Evolutionary conservation across 2,329 filamentous ascomycete species (phyloP), one percentile per base, ranked within the genome.

Genomic region (Nigrospora oryzae): DNA sequence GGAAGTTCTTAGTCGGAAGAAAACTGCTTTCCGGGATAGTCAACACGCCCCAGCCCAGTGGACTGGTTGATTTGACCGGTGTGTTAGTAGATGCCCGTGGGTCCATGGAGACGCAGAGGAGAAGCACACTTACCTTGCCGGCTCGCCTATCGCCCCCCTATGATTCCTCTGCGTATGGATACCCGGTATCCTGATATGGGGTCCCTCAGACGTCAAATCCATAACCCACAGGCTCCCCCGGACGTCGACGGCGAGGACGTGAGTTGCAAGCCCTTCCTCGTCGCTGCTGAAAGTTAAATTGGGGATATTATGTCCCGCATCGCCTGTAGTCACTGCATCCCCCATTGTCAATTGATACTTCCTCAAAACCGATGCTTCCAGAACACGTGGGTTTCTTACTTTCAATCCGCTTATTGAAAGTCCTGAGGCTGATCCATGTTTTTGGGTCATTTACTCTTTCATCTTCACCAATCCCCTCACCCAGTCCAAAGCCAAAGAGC

Each of bases 281-380:
- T 75, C 66, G 43, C 71, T 68, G 41, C 68, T 54, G 49, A 81
- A 78, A 23, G 67, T 62, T n/a, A 81, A 57, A 43, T 69, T 75
- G 6, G 77, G 77, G 2, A 79, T 65, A 38, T 81, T 80, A 33
- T 60, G 51, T 0, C 68, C 71, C 0, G 46, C 39, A 0, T 15
- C 32, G 1, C 65, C 65, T 1, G 75, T 47, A 39, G 31, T 2
- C 5, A 28, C n/a, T 42, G 8, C 23, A 28, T 28, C 23, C 5
- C 8, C 31, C 32, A 42, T 15, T 10, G 15, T 16, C 16, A 38
- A 15, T 34, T n/a, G 23, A 16, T 14, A 42, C 40, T 42, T 34
- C 33, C 31, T 61, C 56, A 4, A 79, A 54, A 2, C 75, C 54
- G 19, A 80, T 71, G 39, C 6, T 68, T 67, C 73, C 74, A 78